Evolutionary conservation across 108 stramenopile species (phyloP), one percentile per base, ranked within the genome.

Genomic region (Cylindrotheca closterium): DNA sequence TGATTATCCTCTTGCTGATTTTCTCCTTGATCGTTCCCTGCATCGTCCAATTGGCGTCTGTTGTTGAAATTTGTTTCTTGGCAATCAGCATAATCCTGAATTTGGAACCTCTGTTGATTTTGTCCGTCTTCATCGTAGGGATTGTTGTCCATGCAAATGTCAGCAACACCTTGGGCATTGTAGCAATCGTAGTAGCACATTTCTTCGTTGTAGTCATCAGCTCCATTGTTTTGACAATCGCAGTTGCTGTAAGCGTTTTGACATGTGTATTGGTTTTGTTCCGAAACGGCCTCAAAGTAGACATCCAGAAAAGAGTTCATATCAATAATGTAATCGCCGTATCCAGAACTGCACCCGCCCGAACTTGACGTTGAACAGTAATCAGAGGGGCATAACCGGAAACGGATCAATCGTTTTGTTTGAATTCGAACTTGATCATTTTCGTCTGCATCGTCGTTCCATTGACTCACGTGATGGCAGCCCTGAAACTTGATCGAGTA

Each of bases 401-500:
- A 93, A 3, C 88, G 84, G 25, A 85, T 80, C 49, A 93, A 71
- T 18, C 87, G 79, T 70, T 88, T 84, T 18, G 85, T 90, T 30
- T 77, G 57, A 61, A 93, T 77, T 28, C 80, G 79, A 21, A 89
- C 82, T 45, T 86, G 83, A 4, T 88, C 71, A 37, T 83, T 67
- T 25, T 66, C 85, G 49, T 85, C 70, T 24, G 75, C 86, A 24
- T 85, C 72, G 31, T 79, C 80, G 59, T 60, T 81, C 92, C 92
- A 93, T 34, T 85, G 85, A 24, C 60, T 62, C 21, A 88, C 75
- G 73, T 88, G 87, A 65, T 91, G 84, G 65, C 92, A 93, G 52
- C 92, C 92, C 58, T 91, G 92, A 78, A 88, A 93, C 71, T 92
- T 92, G 79, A 92, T 69, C 58, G 86, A 84, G 75, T 78, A 88